phyloP scores from a whole-genome alignment of 129 eudicot genomes.

The Smallanthus sonchifolius region DNA sequence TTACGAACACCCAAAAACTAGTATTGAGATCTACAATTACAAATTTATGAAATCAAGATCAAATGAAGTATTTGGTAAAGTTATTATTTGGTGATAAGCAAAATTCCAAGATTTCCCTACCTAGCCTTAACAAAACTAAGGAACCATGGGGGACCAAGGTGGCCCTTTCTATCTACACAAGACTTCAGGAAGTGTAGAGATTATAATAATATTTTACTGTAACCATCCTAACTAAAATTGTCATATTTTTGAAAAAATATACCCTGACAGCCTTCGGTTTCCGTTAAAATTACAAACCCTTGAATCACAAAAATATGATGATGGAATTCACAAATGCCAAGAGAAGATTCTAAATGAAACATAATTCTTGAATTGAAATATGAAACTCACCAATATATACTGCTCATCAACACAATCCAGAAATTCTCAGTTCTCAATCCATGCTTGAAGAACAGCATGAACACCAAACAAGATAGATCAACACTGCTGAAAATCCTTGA shows the following conservation, averaged over 20 bases:
- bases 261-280: not conserved
- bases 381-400: constrained; percentile 25
- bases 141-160: not conserved
- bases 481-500: constrained; percentile 11
- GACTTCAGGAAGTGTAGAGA: not conserved
- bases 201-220: not conserved
- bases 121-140: not conserved
- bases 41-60: constrained; percentile 8
- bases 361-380: not conserved
- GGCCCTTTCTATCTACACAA: not conserved
- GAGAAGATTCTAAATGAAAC: not conserved
- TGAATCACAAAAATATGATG: constrained; percentile 2
- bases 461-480: constrained; percentile 6
- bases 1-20: constrained; percentile 23
- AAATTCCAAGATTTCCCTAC: not conserved
- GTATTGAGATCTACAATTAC: constrained; percentile 13
- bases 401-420: constrained; percentile 17
- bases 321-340: constrained; percentile 2
- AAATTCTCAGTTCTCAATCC: constrained; percentile 10
- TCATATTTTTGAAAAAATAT: not conserved
- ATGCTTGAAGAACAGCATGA: constrained; percentile 14
- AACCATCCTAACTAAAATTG: not conserved
- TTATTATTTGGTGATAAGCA: not conserved
- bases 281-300: not conserved
- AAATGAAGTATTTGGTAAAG: not conserved